Base-by-base conservation (phyloP, 805 yeast species). In the Metschnikowia continentalis region DNA sequence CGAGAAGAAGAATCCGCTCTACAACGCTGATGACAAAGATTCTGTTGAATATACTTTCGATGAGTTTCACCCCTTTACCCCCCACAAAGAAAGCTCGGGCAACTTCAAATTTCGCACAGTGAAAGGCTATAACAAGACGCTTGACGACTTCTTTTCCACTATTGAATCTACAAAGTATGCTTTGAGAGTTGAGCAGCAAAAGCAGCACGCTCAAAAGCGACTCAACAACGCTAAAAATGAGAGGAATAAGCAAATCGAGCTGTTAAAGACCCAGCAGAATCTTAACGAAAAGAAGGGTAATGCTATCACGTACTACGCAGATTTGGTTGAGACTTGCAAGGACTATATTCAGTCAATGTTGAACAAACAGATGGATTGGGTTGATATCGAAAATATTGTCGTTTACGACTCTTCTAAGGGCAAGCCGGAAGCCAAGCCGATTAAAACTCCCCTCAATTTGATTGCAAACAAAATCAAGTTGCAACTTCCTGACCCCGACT, bases 311-410 rank as follows among this genome's bases (percentile, higher is more conserved):
- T 70, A 77, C 35, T 76, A 86, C 63, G 86, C 92, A 4, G 82
- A 82, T 26, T 58, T 80, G 23, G 90, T 91, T 5, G 94, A 86
- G 46, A 80, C 80, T 15, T 90, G 94, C 44, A 84, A 80, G 52
- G 66, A 63, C 6, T 84, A 87, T 2, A 87, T 92, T 4, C 86
- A 84, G 52, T 70, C 74, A 1, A 69, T 90, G 49, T 54, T 90
- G 4, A 83, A 85, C 50, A 94, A 88, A 62, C 91, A 88, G 55
- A 88, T 90, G 89, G 97, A 92, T 64, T 92, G 99, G 99, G 79
- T 80, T 40, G 86, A 89, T 53, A 91, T 91, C 54, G 96, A 87
- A 63, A 82, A 83, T 54, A 68, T 86, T 51, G 83, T 92, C 47
- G 70, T 77, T 44, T 75, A 82, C 46, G 96, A 92, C 61, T 84